Percentiles rank a stretch among this genome's conserved stretches.
These are phyloP conservation scores for Neopestalotiopsis sp. DNA, from an alignment of 2,329 filamentous ascomycete species.

Conservation along the genomic window DNA sequence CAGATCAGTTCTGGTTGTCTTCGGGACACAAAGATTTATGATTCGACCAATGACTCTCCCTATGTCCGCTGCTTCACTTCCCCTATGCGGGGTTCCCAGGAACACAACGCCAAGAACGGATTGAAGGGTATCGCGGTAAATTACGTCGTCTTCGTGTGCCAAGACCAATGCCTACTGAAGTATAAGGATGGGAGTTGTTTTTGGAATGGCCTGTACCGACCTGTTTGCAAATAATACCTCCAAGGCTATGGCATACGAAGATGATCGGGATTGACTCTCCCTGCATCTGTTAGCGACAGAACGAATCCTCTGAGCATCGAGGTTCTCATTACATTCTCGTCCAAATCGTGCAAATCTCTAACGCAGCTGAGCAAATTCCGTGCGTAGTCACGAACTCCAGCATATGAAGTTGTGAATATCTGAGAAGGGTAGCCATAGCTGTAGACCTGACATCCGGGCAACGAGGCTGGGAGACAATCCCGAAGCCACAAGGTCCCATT, in stretches of 20 bases:
- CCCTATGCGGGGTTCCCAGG: conserved; percentile 39
- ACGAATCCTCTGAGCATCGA: conserved; percentile 21
- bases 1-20: conserved; percentile 30
- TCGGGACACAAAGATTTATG: conserved; percentile 25
- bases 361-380: conserved; percentile 23
- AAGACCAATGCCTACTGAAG: conserved; percentile 28
- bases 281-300: not conserved
- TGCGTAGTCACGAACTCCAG: conserved; percentile 25
- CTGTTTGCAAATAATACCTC: conserved; percentile 36
- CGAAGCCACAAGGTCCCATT: conserved; percentile 27
- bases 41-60: conserved; percentile 29
- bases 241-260: conserved; percentile 36
- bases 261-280: conserved; percentile 21
- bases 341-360: conserved; percentile 20
- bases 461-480: conserved; percentile 27
- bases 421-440: conserved; percentile 31
- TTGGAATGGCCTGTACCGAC: conserved; percentile 20
- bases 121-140: conserved; percentile 22
- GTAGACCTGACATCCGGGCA: conserved; percentile 31
- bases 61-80: conserved; percentile 30
- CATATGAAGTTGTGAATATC: conserved; percentile 21
- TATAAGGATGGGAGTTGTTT: not conserved
- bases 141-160: conserved; percentile 26
- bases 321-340: not conserved
- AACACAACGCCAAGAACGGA: conserved; percentile 33